These are phyloP conservation scores for Saturnispora silvae DNA, from an alignment of 805 yeast species.

Conservation along the genomic window DNA sequence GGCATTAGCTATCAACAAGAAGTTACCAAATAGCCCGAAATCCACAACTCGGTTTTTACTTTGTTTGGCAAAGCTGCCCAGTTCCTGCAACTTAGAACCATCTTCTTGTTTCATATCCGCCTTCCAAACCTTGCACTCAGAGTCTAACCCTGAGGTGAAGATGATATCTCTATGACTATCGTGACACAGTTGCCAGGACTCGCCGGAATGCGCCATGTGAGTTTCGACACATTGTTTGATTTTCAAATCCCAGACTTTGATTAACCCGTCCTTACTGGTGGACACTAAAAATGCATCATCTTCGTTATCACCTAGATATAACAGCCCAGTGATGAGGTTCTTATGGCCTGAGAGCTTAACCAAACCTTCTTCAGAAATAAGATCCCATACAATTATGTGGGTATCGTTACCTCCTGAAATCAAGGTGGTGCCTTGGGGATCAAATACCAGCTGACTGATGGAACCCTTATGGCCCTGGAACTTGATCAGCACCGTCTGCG, in stretches of 20 bases:
- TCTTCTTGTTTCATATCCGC: slow-evolving; percentile 47
- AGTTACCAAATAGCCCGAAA: slow-evolving; percentile 34
- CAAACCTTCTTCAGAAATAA: slow-evolving; percentile 84
- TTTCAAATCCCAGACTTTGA: slow-evolving; percentile 89
- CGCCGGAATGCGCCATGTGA: slow-evolving; percentile 86
- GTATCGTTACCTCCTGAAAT: slow-evolving; percentile 85
- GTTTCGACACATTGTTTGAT: slow-evolving; percentile 89
- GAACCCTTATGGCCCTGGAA: slow-evolving; percentile 89
- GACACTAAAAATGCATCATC: slow-evolving; percentile 56
- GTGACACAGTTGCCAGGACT: slow-evolving; percentile 77
- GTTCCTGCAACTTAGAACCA: slow-evolving; percentile 30
- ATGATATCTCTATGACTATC: slow-evolving; percentile 28
- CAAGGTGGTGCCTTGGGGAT: slow-evolving; percentile 71
- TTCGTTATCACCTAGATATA: slow-evolving; percentile 44
- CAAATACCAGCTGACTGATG: slow-evolving; percentile 61
- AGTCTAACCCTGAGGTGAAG: slow-evolving; percentile 70
- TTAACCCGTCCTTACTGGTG: slow-evolving; percentile 79
- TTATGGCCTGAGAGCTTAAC: slow-evolving; percentile 82
- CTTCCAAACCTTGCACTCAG: slow-evolving; percentile 76
- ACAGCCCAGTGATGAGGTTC: slow-evolving; percentile 74
- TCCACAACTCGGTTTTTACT: slow-evolving; percentile 63
- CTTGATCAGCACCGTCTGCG: slow-evolving; percentile 64
- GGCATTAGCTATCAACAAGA: slow-evolving; percentile 63
- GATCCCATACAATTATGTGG: slow-evolving; percentile 83
- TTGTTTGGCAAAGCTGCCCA: slow-evolving; percentile 63